A percentile compares a stretch with the other conserved stretches of the same genome.
Conservation (phyloP, 2,329 filamentous ascomycete species). For the Pseudogymnoascus sp. region DNA sequence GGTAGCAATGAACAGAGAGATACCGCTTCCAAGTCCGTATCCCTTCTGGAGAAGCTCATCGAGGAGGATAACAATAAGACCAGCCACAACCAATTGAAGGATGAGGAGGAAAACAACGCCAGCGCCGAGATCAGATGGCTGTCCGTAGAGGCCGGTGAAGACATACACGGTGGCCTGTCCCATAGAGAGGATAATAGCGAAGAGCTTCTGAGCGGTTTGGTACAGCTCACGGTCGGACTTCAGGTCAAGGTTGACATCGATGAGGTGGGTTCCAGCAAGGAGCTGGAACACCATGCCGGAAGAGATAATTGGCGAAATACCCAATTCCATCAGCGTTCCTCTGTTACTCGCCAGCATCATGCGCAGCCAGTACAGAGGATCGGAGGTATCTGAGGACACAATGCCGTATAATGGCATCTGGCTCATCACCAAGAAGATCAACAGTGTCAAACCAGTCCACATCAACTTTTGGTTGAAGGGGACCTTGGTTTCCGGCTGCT, state of each 20-base stretch:
- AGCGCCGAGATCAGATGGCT: slow-evolving; percentile 90
- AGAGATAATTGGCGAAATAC: slow-evolving; percentile 98
- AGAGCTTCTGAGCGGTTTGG: slow-evolving; percentile 98
- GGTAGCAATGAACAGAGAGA: slow-evolving; percentile 98
- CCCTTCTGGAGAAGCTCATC: slow-evolving; percentile 99
- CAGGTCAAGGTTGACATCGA: slow-evolving; percentile 99
- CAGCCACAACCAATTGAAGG: slow-evolving; percentile 94
- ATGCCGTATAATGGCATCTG: slow-evolving; percentile 99
- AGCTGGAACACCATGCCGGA: slow-evolving; percentile 99
- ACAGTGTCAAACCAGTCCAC: slow-evolving; percentile 88
- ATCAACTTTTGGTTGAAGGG: slow-evolving; percentile 98
- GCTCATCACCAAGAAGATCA: slow-evolving; percentile 99
- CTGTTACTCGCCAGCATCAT: slow-evolving; percentile 99
- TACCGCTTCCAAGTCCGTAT: slow-evolving; percentile 95
- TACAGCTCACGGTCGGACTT: slow-evolving; percentile 99
- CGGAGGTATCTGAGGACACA: slow-evolving; percentile 95
- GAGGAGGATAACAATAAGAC: slow-evolving; percentile 96
- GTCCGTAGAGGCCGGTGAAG: slow-evolving; percentile 94
- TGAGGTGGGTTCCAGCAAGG: slow-evolving; percentile 97
- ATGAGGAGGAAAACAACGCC: slow-evolving; percentile 98
- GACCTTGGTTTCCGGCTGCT: slow-evolving; percentile 95
- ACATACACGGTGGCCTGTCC: slow-evolving; percentile 98
- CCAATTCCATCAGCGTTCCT: slow-evolving; percentile 91
- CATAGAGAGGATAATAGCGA: slow-evolving; percentile 95
- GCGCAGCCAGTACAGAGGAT: slow-evolving; percentile 98